Evolutionary conservation across 2,329 filamentous ascomycete species (phyloP).

Genomic region (Talaromyces rugulosus): DNA sequence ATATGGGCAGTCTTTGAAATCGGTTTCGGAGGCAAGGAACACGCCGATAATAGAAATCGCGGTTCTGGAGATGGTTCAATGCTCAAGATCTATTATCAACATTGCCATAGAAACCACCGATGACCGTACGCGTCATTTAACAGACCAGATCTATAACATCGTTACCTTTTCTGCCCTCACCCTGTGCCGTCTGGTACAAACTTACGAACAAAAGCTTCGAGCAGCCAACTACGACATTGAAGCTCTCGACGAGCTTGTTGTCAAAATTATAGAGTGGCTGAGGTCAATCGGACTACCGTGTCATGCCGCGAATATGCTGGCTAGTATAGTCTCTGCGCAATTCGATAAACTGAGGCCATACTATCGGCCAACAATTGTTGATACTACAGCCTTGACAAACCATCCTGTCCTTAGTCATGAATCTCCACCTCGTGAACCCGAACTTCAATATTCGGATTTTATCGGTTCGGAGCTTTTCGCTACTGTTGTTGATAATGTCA

Average conservation of each 20-base stretch:
- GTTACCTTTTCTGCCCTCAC: constrained; percentile 39
- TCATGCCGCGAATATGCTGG: constrained; percentile 39
- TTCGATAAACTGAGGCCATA: constrained; percentile 7
- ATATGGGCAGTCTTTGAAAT: constrained; percentile 37
- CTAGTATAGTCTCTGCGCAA: constrained; percentile 29
- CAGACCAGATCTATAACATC: constrained; percentile 47
- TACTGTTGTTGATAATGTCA: constrained; percentile 3
- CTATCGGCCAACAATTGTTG: neutral
- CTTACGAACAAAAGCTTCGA: constrained; percentile 31
- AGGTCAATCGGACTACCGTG: constrained; percentile 39
- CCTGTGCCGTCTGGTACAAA: constrained; percentile 28
- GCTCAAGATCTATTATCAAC: constrained; percentile 37
- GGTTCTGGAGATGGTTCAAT: constrained; percentile 39
- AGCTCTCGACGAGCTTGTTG: constrained; percentile 31
- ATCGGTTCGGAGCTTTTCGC: constrained; percentile 7
- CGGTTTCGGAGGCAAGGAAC: constrained; percentile 3
- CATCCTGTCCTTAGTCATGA: neutral
- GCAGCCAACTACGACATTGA: constrained; percentile 26
- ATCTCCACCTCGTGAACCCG: neutral
- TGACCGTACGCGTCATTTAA: constrained; percentile 42
- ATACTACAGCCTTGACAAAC: neutral
- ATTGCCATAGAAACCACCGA: constrained; percentile 43
- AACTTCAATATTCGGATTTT: neutral
- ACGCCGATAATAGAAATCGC: constrained; percentile 28
- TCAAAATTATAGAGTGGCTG: constrained; percentile 36